Evolutionary conservation across 768 basidiomycete genomes (phyloP).

Genomic region (Boletus rufocinnamomeus): DNA sequence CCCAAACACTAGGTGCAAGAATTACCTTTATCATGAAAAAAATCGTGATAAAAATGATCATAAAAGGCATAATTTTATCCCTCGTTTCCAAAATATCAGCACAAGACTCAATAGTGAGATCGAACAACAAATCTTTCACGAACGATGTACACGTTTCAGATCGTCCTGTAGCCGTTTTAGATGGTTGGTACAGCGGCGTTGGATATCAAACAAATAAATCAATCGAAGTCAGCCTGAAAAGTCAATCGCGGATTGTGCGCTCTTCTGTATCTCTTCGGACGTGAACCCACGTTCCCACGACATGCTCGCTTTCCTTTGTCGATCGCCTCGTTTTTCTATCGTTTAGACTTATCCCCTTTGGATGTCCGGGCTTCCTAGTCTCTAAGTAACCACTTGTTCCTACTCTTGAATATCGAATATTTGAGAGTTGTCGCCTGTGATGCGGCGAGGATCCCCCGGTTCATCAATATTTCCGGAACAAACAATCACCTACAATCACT

Average conservation of each 20-base stretch:
- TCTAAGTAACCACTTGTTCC: background rate
- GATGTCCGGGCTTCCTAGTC: background rate
- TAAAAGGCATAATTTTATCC: too few species aligned
- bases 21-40: too few species aligned
- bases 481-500: background rate
- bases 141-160: background rate
- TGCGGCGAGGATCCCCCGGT: background rate
- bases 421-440: background rate
- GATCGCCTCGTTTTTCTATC: background rate
- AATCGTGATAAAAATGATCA: too few species aligned
- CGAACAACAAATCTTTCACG: background rate
- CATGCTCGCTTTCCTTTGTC: background rate
- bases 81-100: background rate
- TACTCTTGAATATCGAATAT: background rate
- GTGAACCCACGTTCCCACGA: background rate
- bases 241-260: background rate
- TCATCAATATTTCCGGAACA: background rate
- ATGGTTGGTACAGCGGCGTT: background rate
- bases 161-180: constrained; percentile 1
- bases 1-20: too few species aligned
- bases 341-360: background rate
- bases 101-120: background rate
- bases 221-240: background rate
- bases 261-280: background rate
- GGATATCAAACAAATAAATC: background rate